Conservation (phyloP, 371 early-diverging fungal species). For the Batkoa obscura region DNA sequence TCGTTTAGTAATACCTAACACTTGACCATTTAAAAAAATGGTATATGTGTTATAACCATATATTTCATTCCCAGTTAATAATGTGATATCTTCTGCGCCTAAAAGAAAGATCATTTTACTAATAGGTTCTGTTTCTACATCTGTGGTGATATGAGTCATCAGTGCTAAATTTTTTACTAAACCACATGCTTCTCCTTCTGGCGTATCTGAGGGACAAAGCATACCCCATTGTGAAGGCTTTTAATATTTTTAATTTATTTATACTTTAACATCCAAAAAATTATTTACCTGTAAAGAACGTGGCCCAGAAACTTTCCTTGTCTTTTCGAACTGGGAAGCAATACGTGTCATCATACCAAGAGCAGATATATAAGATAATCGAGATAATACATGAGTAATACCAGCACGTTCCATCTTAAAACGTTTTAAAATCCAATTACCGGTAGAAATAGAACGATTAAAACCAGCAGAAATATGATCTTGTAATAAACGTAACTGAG, state of each 20-base stretch:
- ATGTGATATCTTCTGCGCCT: slow-evolving; percentile 76
- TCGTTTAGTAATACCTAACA: slow-evolving; percentile 72
- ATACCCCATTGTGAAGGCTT: slow-evolving; percentile 97
- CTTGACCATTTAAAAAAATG: slow-evolving; percentile 83
- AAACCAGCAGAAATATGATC: slow-evolving; percentile 92
- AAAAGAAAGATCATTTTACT: slow-evolving; percentile 54
- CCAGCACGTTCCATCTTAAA: slow-evolving; percentile 99
- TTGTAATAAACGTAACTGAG: slow-evolving; percentile 65
- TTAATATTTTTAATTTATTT: neutral
- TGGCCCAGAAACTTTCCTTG: slow-evolving; percentile 98
- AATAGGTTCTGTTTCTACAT: slow-evolving; percentile 68
- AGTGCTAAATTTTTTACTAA: slow-evolving; percentile 98
- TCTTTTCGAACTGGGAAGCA: slow-evolving; percentile 98
- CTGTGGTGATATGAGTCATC: slow-evolving; percentile 98
- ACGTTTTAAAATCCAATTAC: slow-evolving; percentile 99
- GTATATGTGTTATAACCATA: slow-evolving; percentile 51
- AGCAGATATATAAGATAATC: slow-evolving; percentile 93
- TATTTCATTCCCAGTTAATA: slow-evolving; percentile 65
- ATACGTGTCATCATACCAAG: slow-evolving; percentile 99
- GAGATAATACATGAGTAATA: slow-evolving; percentile 94
- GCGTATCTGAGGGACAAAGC: slow-evolving; percentile 98
- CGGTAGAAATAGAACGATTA: slow-evolving; percentile 93
- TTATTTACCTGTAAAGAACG: slow-evolving; percentile 65
- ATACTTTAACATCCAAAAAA: slow-evolving; percentile 4
- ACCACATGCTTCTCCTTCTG: slow-evolving; percentile 99